A percentile compares a stretch with the other conserved stretches of the same genome.
These are phyloP conservation scores for Hypoxylon subgilvum DNA, from an alignment of 495 filamentous ascomycete genomes.

Conservation along the genomic window DNA sequence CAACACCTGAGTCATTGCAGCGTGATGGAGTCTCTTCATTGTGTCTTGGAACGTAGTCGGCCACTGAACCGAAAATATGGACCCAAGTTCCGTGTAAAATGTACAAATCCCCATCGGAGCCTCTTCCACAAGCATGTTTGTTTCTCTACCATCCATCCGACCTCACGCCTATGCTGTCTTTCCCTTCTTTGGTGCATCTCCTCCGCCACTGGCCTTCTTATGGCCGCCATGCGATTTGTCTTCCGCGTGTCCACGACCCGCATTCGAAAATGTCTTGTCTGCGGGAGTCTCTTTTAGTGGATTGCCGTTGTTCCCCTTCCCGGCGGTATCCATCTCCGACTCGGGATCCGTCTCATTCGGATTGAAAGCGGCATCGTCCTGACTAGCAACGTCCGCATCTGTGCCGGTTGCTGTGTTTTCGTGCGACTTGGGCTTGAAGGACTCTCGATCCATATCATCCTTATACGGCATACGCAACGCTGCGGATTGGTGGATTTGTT, in stretches of 20 bases:
- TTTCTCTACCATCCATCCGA: background rate
- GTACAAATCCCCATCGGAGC: background rate
- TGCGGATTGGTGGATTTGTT: conserved; percentile 36
- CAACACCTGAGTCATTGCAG: background rate
- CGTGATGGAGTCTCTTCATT: no score
- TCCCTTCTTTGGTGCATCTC: conserved; percentile 37
- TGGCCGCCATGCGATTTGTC: conserved; percentile 24
- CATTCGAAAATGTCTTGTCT: conserved; percentile 41
- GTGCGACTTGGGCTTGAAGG: conserved; percentile 46
- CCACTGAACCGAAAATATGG: background rate
- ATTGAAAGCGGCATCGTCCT: conserved; percentile 49
- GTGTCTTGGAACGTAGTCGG: background rate
- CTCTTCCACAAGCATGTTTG: background rate
- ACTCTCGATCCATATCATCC: conserved; percentile 50
- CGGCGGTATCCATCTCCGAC: conserved; percentile 36
- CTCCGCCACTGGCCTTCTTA: conserved; percentile 34
- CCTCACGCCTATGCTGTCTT: conserved; percentile 5
- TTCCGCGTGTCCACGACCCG: conserved; percentile 16
- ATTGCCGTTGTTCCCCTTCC: conserved; percentile 39
- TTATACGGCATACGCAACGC: conserved; percentile 38
- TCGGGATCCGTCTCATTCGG: conserved; percentile 49
- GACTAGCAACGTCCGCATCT: conserved; percentile 45
- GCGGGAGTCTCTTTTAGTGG: conserved; percentile 49
- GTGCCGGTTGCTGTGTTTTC: conserved; percentile 48
- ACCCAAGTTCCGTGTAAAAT: conserved; percentile 6